Base-by-base conservation (phyloP, 2,329 filamentous ascomycete species). In the Beauveria scarabaeidicola region DNA sequence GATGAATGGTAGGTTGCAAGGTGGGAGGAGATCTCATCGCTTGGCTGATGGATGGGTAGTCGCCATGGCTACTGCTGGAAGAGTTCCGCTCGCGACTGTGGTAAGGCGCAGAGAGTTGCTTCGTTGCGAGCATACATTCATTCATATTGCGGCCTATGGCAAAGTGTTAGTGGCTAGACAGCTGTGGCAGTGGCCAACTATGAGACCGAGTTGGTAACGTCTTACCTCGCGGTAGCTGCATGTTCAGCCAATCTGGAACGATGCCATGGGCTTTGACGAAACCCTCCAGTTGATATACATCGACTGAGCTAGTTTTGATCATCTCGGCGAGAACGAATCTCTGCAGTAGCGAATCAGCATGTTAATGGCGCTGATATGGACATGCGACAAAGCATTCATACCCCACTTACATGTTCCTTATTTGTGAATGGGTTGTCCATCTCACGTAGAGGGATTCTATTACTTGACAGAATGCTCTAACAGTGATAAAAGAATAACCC, bases 281-380 rank as follows among this genome's bases (percentile, higher is more conserved):
- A 13, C 72, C 70, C 21, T 77, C 74, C 32, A 84, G 69, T 19
- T 68, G 69, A 11, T 72, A 68, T 25, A 81, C 67, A 59, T 81
- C 76, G 61, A 83, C 69, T 32, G 74, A 69, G 71, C 81, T 84
- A 61, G 74, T 75, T 65, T 83, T 84, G 69, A 84, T 79, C 65
- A 83, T 80, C 69, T 84, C 81, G 60, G 76, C 79, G 59, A 84
- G 75, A 62, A 84, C 72, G 66, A 82, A 82, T 63, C 81, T 79
- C 81, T 84, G 66, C n/a, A 52, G n/a, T 46, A 58, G 10, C 50
- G 41, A 57, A 3, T 41, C 29, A 60, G 46, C 56, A 52, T 29
- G 19, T 23, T 11, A 7, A 15, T 11, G 19, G 10, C 11, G 17
- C 23, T 17, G 21, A 10, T 32, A 8, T 36, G 32, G 13, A 3